phyloP scores from a whole-genome alignment of 73 alveolate species.

The Effrenium voratum region DNA sequence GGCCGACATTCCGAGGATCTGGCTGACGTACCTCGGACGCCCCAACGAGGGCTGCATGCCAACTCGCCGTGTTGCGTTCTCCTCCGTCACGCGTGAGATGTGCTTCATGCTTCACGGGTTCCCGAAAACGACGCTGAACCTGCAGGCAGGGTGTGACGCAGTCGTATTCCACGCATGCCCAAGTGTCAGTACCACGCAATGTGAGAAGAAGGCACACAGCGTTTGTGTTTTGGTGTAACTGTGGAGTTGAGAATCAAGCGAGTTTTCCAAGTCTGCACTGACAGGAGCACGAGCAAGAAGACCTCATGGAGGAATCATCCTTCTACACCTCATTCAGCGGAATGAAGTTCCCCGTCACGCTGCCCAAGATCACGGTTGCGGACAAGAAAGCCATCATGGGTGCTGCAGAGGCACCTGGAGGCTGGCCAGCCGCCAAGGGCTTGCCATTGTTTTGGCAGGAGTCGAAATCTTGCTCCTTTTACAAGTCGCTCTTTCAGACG shows the following conservation, averaged over 20 bases:
- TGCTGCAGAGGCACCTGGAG: neutral
- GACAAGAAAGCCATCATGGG: neutral
- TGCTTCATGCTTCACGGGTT: neutral
- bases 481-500: neutral
- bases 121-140: neutral
- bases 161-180: neutral
- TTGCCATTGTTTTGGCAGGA: conserved; percentile 25
- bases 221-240: neutral
- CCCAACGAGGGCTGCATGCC: conserved; percentile 34
- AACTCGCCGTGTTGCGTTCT: neutral
- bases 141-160: neutral
- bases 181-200: neutral
- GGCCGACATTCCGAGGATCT: neutral
- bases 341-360: too few relatives aligned
- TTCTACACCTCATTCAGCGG: too few relatives aligned
- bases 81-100: neutral
- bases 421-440: neutral
- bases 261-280: too few relatives aligned
- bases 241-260: too few relatives aligned
- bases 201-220: neutral
- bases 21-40: neutral
- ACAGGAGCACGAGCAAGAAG: too few relatives aligned
- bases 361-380: too few relatives aligned
- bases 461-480: neutral
- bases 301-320: too few relatives aligned